Percentiles rank a stretch among this genome's conserved stretches.
Conservation (phyloP, 2,329 filamentous ascomycete species). For the Eutypa lata region DNA sequence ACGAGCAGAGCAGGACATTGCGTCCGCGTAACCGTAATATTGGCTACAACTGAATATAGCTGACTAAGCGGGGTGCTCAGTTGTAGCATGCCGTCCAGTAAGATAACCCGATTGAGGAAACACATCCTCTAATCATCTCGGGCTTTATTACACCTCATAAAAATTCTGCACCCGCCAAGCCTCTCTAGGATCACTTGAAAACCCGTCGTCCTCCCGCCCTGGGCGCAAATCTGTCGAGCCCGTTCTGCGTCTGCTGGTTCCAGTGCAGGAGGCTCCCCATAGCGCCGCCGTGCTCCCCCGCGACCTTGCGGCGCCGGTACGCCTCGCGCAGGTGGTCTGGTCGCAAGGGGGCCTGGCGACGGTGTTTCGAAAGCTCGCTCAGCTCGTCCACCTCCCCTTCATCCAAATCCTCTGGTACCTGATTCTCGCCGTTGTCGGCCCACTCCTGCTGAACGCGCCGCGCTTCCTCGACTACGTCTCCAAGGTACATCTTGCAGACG, state of each 20-base stretch:
- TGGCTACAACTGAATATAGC: no score
- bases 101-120: no score
- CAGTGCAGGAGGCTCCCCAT: slow-evolving; percentile 57
- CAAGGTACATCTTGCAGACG: slow-evolving; percentile 74
- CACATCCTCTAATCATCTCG: no score
- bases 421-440: slow-evolving; percentile 57
- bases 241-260: slow-evolving; percentile 58
- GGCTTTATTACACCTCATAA: no score
- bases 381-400: slow-evolving; percentile 32
- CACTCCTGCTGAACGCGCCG: slow-evolving; percentile 70
- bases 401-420: slow-evolving; percentile 45
- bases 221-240: slow-evolving; percentile 57
- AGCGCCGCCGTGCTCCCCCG: slow-evolving; percentile 58
- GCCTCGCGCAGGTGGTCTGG: slow-evolving; percentile 76
- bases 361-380: slow-evolving; percentile 33
- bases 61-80: no score
- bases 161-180: no score
- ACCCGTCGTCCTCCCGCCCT: slow-evolving; percentile 50
- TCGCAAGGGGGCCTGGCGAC: slow-evolving; percentile 56
- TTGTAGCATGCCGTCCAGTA: no score
- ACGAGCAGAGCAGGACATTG: no score
- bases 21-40: no score
- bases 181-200: slow-evolving; percentile 41
- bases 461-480: slow-evolving; percentile 71
- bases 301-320: slow-evolving; percentile 62